Evolutionary conservation across 208 protist genomes (phyloP).

Genomic region (Crithidia brevicula): DNA sequence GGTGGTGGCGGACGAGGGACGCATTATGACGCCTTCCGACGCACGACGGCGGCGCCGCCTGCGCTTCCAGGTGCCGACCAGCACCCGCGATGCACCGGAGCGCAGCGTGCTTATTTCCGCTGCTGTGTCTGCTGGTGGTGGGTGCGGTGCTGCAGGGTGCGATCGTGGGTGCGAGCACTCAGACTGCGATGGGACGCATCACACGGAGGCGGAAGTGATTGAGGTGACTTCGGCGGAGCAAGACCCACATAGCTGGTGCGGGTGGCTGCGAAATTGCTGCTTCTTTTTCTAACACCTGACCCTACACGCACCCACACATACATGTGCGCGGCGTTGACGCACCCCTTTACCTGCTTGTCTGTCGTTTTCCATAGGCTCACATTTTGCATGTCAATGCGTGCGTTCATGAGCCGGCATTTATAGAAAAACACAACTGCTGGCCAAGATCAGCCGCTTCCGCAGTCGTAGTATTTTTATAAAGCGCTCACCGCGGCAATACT

Average conservation of each 20-base stretch:
- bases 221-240: constrained; percentile 16
- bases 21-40: constrained; percentile 52
- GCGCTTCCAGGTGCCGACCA: background rate
- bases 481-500: no score
- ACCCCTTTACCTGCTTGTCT: no score
- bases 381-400: no score
- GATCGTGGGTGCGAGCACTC: no score
- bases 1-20: constrained; percentile 46
- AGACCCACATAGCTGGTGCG: constrained; percentile 8
- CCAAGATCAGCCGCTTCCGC: no score
- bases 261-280: constrained; percentile 23
- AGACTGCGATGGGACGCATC: constrained; percentile 4
- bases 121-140: background rate
- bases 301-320: background rate
- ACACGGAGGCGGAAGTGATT: constrained; percentile 21
- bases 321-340: constrained; percentile 1
- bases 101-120: constrained; percentile 1
- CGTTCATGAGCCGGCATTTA: no score
- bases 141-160: background rate
- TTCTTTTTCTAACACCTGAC: constrained; percentile 1
- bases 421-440: no score
- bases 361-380: no score
- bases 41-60: constrained; percentile 39
- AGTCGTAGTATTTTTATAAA: no score
- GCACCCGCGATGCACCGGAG: background rate